Conservation (phyloP, 805 yeast genomes). For the Isabelozyma pseudorhagii region DNA sequence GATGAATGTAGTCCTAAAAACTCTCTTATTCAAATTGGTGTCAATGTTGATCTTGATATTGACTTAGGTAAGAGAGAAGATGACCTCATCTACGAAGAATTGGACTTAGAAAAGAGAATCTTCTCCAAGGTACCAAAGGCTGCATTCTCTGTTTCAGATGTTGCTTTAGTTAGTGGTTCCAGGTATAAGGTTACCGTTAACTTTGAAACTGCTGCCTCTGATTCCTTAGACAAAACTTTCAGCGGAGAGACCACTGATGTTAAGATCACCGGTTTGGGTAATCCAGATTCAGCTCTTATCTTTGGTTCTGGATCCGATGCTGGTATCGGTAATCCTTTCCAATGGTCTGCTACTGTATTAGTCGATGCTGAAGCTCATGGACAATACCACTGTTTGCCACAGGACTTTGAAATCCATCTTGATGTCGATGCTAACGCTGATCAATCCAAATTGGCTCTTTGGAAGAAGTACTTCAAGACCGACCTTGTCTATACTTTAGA, state of each 20-base stretch:
- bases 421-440: conserved; percentile 7
- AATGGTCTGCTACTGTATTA: conserved; percentile 20
- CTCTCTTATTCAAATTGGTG: background rate
- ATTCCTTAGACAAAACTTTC: conserved; percentile 10
- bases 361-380: conserved; percentile 13
- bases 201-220: conserved; percentile 19
- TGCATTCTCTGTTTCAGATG: conserved; percentile 21
- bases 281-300: conserved; percentile 6
- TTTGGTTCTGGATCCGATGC: conserved; percentile 7
- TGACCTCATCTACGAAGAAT: background rate
- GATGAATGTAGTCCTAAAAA: background rate
- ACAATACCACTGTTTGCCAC: conserved; percentile 22
- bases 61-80: background rate
- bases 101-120: background rate
- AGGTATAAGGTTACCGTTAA: conserved; percentile 17
- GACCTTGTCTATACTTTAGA: background rate
- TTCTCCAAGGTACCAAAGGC: conserved; percentile 14
- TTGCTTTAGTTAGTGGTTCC: conserved; percentile 14
- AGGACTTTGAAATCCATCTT: conserved; percentile 14
- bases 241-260: conserved; percentile 13
- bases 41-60: background rate
- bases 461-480: background rate
- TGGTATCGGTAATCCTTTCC: conserved; percentile 10
- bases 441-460: background rate
- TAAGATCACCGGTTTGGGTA: conserved; percentile 19